These are phyloP conservation scores for Neoarthrinium moseri DNA, from an alignment of 2,329 filamentous ascomycete genomes.

Conservation along the genomic window DNA sequence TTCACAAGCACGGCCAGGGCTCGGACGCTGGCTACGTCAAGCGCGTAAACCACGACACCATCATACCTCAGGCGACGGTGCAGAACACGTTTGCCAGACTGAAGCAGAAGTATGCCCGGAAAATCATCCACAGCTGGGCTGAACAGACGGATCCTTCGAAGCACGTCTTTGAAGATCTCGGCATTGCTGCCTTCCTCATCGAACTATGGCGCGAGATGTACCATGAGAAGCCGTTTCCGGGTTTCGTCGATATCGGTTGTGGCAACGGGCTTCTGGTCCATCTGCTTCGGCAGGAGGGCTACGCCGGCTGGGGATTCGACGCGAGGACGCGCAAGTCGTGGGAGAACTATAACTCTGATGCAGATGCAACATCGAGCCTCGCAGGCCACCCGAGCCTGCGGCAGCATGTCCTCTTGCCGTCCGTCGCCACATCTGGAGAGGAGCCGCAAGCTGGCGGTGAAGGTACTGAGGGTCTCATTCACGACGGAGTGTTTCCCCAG, in stretches of 20 bases:
- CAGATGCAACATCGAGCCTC: slow-evolving; percentile 16
- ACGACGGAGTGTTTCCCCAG: slow-evolving; percentile 65
- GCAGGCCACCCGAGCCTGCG: slow-evolving; percentile 33
- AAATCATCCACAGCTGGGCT: slow-evolving; percentile 73
- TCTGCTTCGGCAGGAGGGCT: slow-evolving; percentile 78
- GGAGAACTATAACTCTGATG: slow-evolving; percentile 59
- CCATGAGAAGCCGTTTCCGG: slow-evolving; percentile 60
- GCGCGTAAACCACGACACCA: slow-evolving; percentile 76
- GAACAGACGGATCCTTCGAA: slow-evolving; percentile 86
- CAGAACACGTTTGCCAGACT: slow-evolving; percentile 81
- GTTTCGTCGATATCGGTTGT: slow-evolving; percentile 94
- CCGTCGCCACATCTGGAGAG: slow-evolving; percentile 28
- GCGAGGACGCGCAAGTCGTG: slow-evolving; percentile 84
- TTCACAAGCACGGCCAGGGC: slow-evolving; percentile 74
- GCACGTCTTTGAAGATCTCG: slow-evolving; percentile 92
- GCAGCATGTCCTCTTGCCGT: slow-evolving; percentile 49
- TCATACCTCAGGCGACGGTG: slow-evolving; percentile 73
- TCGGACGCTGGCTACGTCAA: slow-evolving; percentile 69
- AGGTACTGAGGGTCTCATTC: slow-evolving; percentile 29
- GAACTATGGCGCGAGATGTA: slow-evolving; percentile 92
- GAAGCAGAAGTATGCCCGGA: slow-evolving; percentile 74
- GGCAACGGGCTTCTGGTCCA: slow-evolving; percentile 90
- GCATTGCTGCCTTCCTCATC: slow-evolving; percentile 88
- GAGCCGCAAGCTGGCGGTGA: slow-evolving; percentile 13
- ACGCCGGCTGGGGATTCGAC: slow-evolving; percentile 86